Evolutionary conservation across 768 basidiomycete genomes (phyloP).

Genomic region (Pulveroboletus ravenelii): DNA sequence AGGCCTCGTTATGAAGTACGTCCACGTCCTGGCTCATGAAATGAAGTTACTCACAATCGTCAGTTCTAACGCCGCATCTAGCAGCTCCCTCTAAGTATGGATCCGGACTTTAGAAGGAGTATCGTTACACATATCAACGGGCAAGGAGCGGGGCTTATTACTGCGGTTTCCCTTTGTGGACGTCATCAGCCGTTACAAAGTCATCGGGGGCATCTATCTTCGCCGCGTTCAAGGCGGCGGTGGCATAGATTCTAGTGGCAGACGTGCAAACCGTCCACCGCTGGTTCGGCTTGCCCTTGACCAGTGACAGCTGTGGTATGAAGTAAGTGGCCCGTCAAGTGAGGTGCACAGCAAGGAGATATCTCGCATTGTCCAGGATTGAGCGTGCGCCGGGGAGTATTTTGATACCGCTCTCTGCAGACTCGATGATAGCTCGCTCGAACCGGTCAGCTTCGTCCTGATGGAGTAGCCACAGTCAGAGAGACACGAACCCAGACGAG

Average conservation of each 20-base stretch:
- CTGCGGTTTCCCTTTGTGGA: slow-evolving; percentile 76
- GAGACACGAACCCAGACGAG: neutral
- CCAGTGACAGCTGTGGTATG: slow-evolving; percentile 24
- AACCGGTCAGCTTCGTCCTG: slow-evolving; percentile 74
- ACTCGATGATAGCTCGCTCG: slow-evolving; percentile 71
- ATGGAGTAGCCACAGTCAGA: slow-evolving; percentile 4
- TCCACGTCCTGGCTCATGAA: neutral
- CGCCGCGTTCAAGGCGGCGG: slow-evolving; percentile 61
- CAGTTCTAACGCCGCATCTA: slow-evolving; percentile 56
- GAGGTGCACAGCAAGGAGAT: neutral
- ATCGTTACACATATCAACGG: slow-evolving; percentile 1
- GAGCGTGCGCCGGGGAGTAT: slow-evolving; percentile 66
- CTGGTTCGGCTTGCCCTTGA: slow-evolving; percentile 44
- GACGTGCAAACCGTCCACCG: slow-evolving; percentile 87
- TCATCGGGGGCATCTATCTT: slow-evolving; percentile 66
- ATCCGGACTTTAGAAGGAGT: slow-evolving; percentile 53
- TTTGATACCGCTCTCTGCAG: slow-evolving; percentile 57
- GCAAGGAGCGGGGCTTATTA: slow-evolving; percentile 24
- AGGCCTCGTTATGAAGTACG: slow-evolving; percentile 45
- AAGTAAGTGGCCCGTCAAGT: slow-evolving; percentile 4
- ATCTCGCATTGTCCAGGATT: slow-evolving; percentile 51
- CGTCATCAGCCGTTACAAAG: slow-evolving; percentile 82
- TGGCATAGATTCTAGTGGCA: slow-evolving; percentile 74
- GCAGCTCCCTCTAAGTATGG: slow-evolving; percentile 87
- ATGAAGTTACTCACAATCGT: slow-evolving; percentile 18